Conservation (phyloP, 768 basidiomycete species). For the Pilatotrama ljubarskyi region DNA sequence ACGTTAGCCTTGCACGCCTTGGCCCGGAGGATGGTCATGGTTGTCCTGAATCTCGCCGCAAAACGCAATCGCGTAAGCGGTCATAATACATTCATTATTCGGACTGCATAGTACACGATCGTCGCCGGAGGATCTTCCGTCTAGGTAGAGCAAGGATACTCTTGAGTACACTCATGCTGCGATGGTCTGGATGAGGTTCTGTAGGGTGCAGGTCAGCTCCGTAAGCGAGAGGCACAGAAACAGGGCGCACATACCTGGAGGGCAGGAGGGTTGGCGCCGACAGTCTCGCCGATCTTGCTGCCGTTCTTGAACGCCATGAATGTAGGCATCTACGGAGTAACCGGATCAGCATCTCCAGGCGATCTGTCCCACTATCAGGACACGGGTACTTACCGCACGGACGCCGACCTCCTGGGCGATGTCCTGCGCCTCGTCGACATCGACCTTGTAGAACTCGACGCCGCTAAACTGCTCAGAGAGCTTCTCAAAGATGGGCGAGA, state of each 20-base stretch:
- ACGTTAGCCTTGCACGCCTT: too few species aligned
- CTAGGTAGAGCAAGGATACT: too few species aligned
- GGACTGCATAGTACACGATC: conserved; percentile 12
- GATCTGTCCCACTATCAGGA: too few species aligned
- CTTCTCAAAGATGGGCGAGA: conserved; percentile 66
- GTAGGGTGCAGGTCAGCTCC: neutral
- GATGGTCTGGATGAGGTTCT: conserved; percentile 3
- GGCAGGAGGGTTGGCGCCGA: conserved; percentile 47
- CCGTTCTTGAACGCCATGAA: conserved; percentile 41
- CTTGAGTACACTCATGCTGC: neutral
- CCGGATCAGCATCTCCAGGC: neutral
- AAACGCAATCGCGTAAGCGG: neutral
- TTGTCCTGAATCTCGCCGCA: neutral
- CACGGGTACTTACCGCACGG: conserved; percentile 53
- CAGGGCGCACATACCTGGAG: conserved; percentile 39
- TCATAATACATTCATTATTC: conserved; percentile 9
- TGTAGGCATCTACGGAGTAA: conserved; percentile 43
- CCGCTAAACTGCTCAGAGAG: conserved; percentile 40
- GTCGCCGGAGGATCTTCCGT: neutral
- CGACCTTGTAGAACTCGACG: conserved; percentile 70
- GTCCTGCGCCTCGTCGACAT: conserved; percentile 59
- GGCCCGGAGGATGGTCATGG: too few species aligned
- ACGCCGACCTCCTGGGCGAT: conserved; percentile 61
- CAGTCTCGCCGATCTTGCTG: conserved; percentile 37
- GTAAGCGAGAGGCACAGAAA: neutral